Evolutionary conservation across 371 early-diverging fungal species (phyloP).

Genomic region (Haplosporangium sp.): DNA sequence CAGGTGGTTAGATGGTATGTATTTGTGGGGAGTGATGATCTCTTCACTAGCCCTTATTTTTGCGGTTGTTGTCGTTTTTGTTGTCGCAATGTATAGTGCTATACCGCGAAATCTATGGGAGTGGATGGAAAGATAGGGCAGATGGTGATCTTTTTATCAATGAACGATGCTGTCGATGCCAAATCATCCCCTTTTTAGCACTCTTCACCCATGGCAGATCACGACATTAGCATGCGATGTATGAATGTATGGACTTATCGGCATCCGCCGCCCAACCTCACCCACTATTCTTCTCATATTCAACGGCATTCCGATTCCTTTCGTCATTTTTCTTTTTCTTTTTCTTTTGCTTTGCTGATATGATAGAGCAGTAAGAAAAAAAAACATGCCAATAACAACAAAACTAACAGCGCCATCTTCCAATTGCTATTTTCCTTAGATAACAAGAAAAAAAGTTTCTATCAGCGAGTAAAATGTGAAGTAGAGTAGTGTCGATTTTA

Average conservation of each 20-base stretch:
- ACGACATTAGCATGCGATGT: too few relatives aligned
- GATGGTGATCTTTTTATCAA: conserved; percentile 4
- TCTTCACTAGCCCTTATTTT: neutral
- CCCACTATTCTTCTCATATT: too few relatives aligned
- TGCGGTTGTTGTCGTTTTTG: neutral
- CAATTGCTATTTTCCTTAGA: neutral
- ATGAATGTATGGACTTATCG: too few relatives aligned
- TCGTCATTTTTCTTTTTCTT: too few relatives aligned
- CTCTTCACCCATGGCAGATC: neutral
- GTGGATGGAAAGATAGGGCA: neutral
- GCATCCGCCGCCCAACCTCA: too few relatives aligned
- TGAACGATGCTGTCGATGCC: neutral
- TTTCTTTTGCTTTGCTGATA: too few relatives aligned
- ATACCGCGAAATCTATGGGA: neutral
- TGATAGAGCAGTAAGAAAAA: too few relatives aligned
- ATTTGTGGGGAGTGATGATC: too few relatives aligned
- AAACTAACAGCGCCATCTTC: too few relatives aligned
- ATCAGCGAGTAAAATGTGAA: neutral
- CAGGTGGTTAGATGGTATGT: too few relatives aligned
- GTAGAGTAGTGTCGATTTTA: neutral
- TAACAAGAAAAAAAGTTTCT: neutral
- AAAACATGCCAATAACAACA: too few relatives aligned
- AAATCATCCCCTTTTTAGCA: neutral
- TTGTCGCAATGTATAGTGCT: too few relatives aligned
- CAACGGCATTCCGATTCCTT: conserved; percentile 7